Base-by-base conservation (phyloP, 1,284 basidiomycete genomes). In the Leccinum pallidistipes region DNA sequence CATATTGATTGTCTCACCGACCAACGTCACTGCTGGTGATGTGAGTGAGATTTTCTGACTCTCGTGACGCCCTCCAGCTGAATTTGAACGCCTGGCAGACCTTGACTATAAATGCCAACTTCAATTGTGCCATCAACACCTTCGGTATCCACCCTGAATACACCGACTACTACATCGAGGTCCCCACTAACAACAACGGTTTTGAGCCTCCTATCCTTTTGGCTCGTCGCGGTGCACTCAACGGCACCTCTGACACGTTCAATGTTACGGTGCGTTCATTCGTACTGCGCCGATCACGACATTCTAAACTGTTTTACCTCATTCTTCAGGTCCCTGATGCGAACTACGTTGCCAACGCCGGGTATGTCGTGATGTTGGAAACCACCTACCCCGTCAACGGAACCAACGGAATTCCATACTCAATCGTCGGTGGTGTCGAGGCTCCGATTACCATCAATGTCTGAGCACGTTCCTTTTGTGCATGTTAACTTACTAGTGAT, bases 131-230 rank as follows among this genome's bases (percentile, higher is more conserved):
- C 27, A 50, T 47, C 61, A 63, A 65, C 29, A 31, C 3, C 52
- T 69, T 68, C 14, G 61, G 60, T 16, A 21, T 57, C 31, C 32
- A 54, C 12, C 75, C 72, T 10, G 49, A 66, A 61, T 74, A 60
- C 60, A 74, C 64, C 57, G 72, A 74, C 59, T 74, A 76, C 60
- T 76, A 77, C 34, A 70, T 74, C 18, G 70, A 70, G 50, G 75
- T 75, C 12, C 66, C 74, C 3, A 51, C 38, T 31, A 70, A 74
- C 51, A 76, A 74, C 65, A 74, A 68, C 21, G 72, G 74, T 12
- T 1, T 67, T 49, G 75, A 74, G 29, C 69, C 75, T 38, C 69
- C 67, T 4, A 70, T 77, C 60, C 71, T 74, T 38, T 55, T 74
- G 50, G 58, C 62, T n/a, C 72, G 74, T 56, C 65, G 62, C 18